Evolutionary conservation across 2,329 filamentous ascomycete species (phyloP).

Genomic region (Seiridium cupressi): DNA sequence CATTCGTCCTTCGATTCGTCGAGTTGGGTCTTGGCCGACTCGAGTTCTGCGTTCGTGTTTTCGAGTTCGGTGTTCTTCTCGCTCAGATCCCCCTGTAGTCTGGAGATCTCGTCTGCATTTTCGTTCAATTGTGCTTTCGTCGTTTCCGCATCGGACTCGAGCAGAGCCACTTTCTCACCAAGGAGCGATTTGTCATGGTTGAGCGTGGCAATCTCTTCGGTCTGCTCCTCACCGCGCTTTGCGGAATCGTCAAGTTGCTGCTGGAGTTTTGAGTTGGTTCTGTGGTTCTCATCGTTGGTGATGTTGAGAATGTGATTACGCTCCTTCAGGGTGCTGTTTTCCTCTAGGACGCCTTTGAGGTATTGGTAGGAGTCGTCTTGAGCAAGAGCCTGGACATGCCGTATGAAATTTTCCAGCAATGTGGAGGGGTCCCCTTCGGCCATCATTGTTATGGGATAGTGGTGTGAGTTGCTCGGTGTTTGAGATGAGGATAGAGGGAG

Average conservation of each 20-base stretch:
- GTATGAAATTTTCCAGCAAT: constrained; percentile 8
- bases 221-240: constrained; percentile 4
- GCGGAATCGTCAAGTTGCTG: constrained; percentile 5
- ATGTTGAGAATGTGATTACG: constrained; percentile 8
- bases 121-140: not conserved
- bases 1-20: not conserved
- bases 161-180: not conserved
- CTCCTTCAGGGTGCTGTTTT: constrained; percentile 4
- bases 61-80: not conserved
- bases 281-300: constrained; percentile 9
- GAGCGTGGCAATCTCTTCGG: not conserved
- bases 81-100: not conserved
- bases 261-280: constrained; percentile 4
- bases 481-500: too few relatives aligned
- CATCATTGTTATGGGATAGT: not conserved
- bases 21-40: not conserved
- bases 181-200: not conserved
- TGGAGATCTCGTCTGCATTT: not conserved
- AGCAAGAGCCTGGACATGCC: constrained; percentile 4
- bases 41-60: not conserved
- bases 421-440: constrained; percentile 5
- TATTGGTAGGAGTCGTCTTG: constrained; percentile 6
- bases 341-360: constrained; percentile 8
- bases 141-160: constrained; percentile 5
- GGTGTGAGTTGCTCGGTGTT: too few relatives aligned